Percentiles rank a stretch among this genome's conserved stretches.
These are phyloP conservation scores for Petrea volubilis DNA, from an alignment of 257 asterid species.

Conservation along the genomic window DNA sequence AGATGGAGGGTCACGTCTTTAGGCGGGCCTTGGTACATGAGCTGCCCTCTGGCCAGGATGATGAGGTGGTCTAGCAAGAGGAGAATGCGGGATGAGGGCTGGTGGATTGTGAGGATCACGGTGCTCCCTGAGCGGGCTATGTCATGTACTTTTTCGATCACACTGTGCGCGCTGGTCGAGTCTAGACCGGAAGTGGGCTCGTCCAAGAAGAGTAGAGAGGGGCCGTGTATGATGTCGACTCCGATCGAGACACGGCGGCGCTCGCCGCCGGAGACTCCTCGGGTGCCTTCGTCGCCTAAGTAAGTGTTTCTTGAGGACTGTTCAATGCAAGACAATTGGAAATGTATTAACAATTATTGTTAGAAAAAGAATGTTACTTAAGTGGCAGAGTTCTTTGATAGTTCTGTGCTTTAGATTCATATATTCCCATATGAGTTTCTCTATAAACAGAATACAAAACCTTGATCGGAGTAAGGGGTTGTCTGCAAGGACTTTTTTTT, in stretches of 20 bases:
- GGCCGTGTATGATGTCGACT: conserved; percentile 89
- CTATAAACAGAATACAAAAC: neutral
- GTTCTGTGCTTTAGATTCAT: too few relatives aligned
- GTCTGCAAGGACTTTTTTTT: too few relatives aligned
- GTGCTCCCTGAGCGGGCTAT: conserved; percentile 80
- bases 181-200: conserved; percentile 92
- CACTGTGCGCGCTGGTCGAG: conserved; percentile 84
- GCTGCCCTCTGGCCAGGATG: conserved; percentile 85
- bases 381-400: too few relatives aligned
- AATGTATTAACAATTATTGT: neutral
- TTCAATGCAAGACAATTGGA: neutral
- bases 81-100: conserved; percentile 76
- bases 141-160: conserved; percentile 76
- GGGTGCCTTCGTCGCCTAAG: conserved; percentile 87
- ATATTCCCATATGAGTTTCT: neutral
- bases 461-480: neutral
- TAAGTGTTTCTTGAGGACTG: conserved; percentile 77
- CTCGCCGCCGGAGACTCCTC: conserved; percentile 92
- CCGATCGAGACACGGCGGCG: conserved; percentile 88
- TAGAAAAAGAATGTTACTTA: neutral
- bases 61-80: conserved; percentile 73
- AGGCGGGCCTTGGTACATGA: conserved; percentile 85
- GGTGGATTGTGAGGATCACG: conserved; percentile 83
- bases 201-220: conserved; percentile 70
- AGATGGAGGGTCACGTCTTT: conserved; percentile 66